Evolutionary conservation across 768 basidiomycete species (phyloP).

Genomic region (Panaeolus cyanescens): DNA sequence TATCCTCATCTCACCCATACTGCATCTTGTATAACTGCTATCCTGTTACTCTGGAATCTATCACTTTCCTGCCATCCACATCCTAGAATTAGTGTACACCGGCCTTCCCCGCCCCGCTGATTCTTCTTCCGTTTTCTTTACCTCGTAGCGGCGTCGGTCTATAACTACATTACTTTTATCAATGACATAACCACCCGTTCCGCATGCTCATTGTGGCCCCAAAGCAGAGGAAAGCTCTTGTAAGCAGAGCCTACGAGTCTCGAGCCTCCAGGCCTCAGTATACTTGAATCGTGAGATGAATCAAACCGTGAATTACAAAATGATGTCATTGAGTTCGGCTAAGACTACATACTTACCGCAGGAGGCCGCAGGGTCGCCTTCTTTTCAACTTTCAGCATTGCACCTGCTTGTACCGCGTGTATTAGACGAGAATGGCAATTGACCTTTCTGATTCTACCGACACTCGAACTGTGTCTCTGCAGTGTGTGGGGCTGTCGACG

Average conservation of each 20-base stretch:
- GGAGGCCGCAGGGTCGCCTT: not conserved
- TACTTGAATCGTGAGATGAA: not conserved
- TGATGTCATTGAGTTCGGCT: too few species aligned
- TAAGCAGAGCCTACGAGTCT: too few species aligned
- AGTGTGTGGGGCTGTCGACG: too few species aligned
- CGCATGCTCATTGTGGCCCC: not conserved
- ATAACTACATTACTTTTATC: not conserved
- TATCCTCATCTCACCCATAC: not conserved
- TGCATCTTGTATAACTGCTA: conserved; percentile 4
- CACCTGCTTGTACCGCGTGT: not conserved
- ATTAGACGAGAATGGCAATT: not conserved
- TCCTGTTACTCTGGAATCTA: conserved; percentile 4
- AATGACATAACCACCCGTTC: not conserved
- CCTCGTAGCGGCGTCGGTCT: not conserved
- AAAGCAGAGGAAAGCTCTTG: not conserved
- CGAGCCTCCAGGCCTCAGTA: too few species aligned
- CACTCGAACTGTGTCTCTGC: too few species aligned
- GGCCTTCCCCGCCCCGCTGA: not conserved
- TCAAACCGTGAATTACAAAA: not conserved
- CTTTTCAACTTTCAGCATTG: not conserved
- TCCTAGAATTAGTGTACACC: not conserved
- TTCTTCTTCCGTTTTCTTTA: not conserved
- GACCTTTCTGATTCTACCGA: not conserved
- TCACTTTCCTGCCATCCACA: not conserved
- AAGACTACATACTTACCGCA: too few species aligned